These are phyloP conservation scores for Sporisorium sorghi DNA, from an alignment of 1,284 basidiomycete genomes.

Conservation along the genomic window DNA sequence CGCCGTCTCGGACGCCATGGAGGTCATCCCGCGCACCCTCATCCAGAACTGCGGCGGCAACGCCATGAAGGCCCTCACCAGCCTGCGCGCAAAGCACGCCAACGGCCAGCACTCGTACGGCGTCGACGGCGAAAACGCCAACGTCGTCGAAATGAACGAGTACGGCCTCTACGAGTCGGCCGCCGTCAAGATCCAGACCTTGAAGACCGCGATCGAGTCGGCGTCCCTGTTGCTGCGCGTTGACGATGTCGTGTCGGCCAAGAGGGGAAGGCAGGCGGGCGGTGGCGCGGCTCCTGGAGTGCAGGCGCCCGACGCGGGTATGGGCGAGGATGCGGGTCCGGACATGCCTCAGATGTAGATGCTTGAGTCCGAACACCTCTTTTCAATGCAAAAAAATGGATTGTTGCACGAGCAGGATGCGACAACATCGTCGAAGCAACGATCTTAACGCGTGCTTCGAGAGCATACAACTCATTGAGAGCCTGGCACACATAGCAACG, in stretches of 20 bases:
- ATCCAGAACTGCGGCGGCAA: conserved; percentile 97
- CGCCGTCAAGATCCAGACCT: conserved; percentile 95
- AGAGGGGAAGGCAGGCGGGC: conserved; percentile 40
- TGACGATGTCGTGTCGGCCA: conserved; percentile 92
- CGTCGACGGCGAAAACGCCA: conserved; percentile 93
- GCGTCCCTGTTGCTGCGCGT: conserved; percentile 91
- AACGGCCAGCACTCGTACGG: conserved; percentile 91
- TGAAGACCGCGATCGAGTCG: conserved; percentile 97
- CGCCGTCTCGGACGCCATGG: conserved; percentile 94
- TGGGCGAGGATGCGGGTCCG: conserved; percentile 38
- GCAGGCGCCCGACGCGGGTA: conserved; percentile 44
- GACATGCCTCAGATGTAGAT: conserved; percentile 54
- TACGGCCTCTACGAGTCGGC: conserved; percentile 95
- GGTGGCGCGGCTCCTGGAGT: conserved; percentile 44
- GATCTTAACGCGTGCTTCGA: neutral
- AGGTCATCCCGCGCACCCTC: conserved; percentile 94
- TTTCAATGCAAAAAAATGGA: neutral
- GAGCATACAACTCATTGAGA: neutral
- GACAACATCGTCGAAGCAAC: neutral
- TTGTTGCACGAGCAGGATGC: neutral
- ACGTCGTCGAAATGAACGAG: conserved; percentile 92
- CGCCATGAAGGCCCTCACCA: conserved; percentile 89
- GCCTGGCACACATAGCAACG: neutral
- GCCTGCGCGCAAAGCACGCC: conserved; percentile 89
- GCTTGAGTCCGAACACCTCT: neutral